Evolutionary conservation across 768 basidiomycete genomes (phyloP).

Genomic region (Boletus reticuloceps): DNA sequence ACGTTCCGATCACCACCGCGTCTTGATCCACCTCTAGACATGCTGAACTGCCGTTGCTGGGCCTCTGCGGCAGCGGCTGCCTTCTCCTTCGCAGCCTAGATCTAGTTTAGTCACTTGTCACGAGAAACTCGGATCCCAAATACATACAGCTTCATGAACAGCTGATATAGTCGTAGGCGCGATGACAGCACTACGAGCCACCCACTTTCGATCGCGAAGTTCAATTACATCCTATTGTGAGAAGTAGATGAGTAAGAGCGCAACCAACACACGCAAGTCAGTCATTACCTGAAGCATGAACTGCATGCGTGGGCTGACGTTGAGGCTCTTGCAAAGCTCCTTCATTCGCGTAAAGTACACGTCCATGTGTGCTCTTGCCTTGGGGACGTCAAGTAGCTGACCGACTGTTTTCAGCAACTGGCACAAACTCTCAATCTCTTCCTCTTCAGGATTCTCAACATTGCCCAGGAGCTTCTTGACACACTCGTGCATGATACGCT

Average conservation of each 20-base stretch:
- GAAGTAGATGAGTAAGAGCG: neutral
- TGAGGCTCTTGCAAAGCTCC: constrained; percentile 68
- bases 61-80: constrained; percentile 59
- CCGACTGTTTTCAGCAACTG: constrained; percentile 91
- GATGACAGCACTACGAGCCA: constrained; percentile 63
- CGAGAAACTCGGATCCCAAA: neutral
- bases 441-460: constrained; percentile 93
- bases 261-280: neutral
- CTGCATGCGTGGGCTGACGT: constrained; percentile 83
- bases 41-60: constrained; percentile 64
- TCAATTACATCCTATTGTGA: constrained; percentile 82
- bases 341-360: constrained; percentile 93
- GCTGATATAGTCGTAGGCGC: constrained; percentile 88
- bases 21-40: constrained; percentile 90
- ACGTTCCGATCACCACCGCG: constrained; percentile 74
- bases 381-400: constrained; percentile 71
- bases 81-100: constrained; percentile 81
- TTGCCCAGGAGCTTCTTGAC: constrained; percentile 94
- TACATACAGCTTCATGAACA: constrained; percentile 78
- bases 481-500: constrained; percentile 98
- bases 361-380: constrained; percentile 83
- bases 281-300: constrained; percentile 89
- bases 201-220: constrained; percentile 81
- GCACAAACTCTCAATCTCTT: constrained; percentile 96
- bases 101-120: constrained; percentile 3